Conservation (phyloP, 176 grass and related monocot genomes). For the Aegilops speltoides region DNA sequence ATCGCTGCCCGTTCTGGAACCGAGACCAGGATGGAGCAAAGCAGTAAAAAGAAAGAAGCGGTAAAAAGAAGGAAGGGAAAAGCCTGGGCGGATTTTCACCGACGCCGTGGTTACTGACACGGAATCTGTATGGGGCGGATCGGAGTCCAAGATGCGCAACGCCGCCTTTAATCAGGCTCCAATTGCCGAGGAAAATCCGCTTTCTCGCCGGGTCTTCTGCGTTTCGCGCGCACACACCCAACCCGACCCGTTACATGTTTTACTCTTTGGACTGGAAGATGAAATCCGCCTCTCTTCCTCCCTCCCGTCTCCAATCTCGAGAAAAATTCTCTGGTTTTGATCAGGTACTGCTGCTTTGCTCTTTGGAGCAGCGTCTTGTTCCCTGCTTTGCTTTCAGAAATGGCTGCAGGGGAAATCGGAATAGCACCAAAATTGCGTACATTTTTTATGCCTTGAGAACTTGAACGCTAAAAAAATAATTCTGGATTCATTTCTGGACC, state of each 20-base stretch:
- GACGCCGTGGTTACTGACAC: background rate
- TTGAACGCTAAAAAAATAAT: background rate
- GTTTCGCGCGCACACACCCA: background rate
- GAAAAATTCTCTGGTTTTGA: constrained; percentile 12
- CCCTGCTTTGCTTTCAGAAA: background rate
- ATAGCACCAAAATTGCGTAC: too few species aligned
- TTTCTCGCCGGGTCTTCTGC: constrained; percentile 39
- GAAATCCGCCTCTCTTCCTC: background rate
- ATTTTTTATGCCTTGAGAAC: too few species aligned
- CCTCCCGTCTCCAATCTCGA: constrained; percentile 25
- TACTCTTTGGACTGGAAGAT: background rate
- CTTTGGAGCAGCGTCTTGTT: background rate
- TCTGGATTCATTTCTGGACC: background rate
- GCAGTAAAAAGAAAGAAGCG: background rate
- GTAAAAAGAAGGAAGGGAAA: constrained; percentile 23
- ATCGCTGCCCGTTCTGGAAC: background rate
- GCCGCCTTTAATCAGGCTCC: constrained; percentile 63
- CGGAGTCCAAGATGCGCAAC: constrained; percentile 25
- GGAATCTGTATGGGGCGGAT: constrained; percentile 24
- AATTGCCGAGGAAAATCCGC: constrained; percentile 56
- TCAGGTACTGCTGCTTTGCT: background rate
- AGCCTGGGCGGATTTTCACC: constrained; percentile 29
- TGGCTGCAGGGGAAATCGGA: background rate
- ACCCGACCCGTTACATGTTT: constrained; percentile 17
- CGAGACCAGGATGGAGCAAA: background rate